phyloP scores from a whole-genome alignment of 176 grass and related monocot genomes.

The Avena sativa region DNA sequence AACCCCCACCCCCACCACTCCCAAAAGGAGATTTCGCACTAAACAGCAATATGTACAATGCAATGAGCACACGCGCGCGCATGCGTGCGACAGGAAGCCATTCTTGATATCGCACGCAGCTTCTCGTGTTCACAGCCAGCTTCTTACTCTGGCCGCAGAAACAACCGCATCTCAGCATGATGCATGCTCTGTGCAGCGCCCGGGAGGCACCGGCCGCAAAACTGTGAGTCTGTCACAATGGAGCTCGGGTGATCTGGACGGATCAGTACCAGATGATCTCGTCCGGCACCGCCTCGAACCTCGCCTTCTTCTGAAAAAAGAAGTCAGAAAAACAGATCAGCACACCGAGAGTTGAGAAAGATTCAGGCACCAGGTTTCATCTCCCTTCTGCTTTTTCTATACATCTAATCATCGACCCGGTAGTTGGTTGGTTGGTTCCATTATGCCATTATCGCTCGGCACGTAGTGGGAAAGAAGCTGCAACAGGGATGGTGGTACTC shows the following conservation, averaged over 20 bases:
- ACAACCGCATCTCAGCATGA: not conserved
- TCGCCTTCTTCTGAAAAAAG: slow-evolving; percentile 71
- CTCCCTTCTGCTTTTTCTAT: not conserved
- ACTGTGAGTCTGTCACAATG: not conserved
- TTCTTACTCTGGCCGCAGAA: not conserved
- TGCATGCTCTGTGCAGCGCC: not conserved
- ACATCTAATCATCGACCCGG: not conserved
- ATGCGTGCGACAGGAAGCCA: not conserved
- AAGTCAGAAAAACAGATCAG: not conserved
- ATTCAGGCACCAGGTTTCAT: not conserved
- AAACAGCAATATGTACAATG: slow-evolving; percentile 15
- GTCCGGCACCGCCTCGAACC: slow-evolving; percentile 74
- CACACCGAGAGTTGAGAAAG: not conserved
- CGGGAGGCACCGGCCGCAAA: no score
- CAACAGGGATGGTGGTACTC: not conserved
- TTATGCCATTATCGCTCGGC: not conserved
- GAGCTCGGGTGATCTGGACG: not conserved
- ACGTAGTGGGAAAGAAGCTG: not conserved
- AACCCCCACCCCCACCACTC: not conserved
- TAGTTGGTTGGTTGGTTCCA: not conserved
- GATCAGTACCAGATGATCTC: slow-evolving; percentile 70
- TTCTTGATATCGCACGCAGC: slow-evolving; percentile 14
- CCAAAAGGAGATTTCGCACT: not conserved
- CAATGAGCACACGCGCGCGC: no score
- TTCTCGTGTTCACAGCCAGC: slow-evolving; percentile 21